Evolutionary conservation across 2,329 filamentous ascomycete species (phyloP).

Genomic region (Tolypocladium album): DNA sequence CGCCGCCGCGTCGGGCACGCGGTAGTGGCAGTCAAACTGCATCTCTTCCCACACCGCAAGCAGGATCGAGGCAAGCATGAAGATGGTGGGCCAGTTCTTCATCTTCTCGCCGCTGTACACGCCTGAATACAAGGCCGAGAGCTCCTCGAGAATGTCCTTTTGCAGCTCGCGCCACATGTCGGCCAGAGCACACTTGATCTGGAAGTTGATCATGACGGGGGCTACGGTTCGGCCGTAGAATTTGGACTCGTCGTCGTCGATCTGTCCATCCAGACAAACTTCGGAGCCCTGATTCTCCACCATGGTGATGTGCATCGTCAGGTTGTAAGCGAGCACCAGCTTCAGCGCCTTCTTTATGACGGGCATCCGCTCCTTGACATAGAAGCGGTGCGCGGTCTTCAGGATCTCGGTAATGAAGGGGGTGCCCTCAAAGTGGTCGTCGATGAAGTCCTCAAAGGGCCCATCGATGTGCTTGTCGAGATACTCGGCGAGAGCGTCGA

Average conservation of each 20-base stretch:
- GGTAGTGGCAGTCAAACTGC: constrained; percentile 97
- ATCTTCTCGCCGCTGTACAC: constrained; percentile 95
- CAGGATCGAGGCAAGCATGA: constrained; percentile 89
- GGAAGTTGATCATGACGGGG: constrained; percentile 99
- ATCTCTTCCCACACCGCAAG: constrained; percentile 97
- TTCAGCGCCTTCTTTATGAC: constrained; percentile 94
- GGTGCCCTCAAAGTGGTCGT: constrained; percentile 93
- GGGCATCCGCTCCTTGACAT: constrained; percentile 74
- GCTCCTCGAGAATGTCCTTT: constrained; percentile 90
- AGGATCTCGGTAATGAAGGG: constrained; percentile 92
- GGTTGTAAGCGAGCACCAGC: constrained; percentile 88
- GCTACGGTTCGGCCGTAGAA: constrained; percentile 85
- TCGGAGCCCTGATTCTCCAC: constrained; percentile 82
- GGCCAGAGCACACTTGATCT: constrained; percentile 94
- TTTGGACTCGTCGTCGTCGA: constrained; percentile 76
- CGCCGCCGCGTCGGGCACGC: constrained; percentile 70
- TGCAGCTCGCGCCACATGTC: constrained; percentile 98
- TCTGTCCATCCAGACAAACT: constrained; percentile 66
- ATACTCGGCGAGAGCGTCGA: constrained; percentile 75
- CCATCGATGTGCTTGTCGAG: constrained; percentile 90
- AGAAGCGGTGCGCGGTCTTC: constrained; percentile 91
- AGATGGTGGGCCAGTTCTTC: constrained; percentile 98
- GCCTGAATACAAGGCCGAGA: constrained; percentile 87
- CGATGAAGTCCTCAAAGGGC: constrained; percentile 85
- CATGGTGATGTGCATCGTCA: constrained; percentile 90